Conservation (phyloP, 331 rosid genomes). For the Saraca asoca region DNA sequence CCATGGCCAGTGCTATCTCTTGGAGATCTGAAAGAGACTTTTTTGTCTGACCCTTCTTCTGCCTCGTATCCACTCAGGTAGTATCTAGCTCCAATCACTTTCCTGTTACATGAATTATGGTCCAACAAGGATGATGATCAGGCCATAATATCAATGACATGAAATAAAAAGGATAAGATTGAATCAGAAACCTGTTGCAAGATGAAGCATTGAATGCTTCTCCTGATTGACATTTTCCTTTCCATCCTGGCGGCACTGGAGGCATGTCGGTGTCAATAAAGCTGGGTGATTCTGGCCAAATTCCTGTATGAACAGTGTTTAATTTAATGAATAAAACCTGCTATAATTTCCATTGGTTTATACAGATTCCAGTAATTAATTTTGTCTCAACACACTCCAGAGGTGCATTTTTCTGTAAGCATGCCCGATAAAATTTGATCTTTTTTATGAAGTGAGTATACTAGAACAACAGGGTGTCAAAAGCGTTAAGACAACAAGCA, state of each 20-base stretch:
- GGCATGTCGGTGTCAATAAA: slow-evolving; percentile 73
- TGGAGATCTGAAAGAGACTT: slow-evolving; percentile 66
- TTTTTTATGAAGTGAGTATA: background rate
- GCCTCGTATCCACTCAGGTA: slow-evolving; percentile 71
- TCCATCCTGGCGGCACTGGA: slow-evolving; percentile 69
- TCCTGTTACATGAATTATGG: slow-evolving; percentile 51
- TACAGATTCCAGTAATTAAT: background rate
- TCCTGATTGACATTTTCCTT: slow-evolving; percentile 66
- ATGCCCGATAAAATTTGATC: slow-evolving; percentile 13
- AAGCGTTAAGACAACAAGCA: background rate
- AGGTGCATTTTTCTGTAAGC: background rate
- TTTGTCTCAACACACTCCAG: background rate
- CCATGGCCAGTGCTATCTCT: slow-evolving; percentile 89
- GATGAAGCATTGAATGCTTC: slow-evolving; percentile 78
- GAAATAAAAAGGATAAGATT: slow-evolving; percentile 32
- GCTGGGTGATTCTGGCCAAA: slow-evolving; percentile 92
- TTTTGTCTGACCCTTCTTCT: slow-evolving; percentile 56
- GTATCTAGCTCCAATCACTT: slow-evolving; percentile 86
- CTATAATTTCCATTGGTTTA: background rate
- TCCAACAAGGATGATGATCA: slow-evolving; percentile 31
- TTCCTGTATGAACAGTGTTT: slow-evolving; percentile 53
- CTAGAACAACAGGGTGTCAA: slow-evolving; percentile 19
- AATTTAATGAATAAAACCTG: slow-evolving; percentile 16
- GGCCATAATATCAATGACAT: slow-evolving; percentile 19
- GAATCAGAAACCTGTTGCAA: slow-evolving; percentile 70